Evolutionary conservation across 148 eudicot species (phyloP).

Genomic region (Suaeda aralocaspica): DNA sequence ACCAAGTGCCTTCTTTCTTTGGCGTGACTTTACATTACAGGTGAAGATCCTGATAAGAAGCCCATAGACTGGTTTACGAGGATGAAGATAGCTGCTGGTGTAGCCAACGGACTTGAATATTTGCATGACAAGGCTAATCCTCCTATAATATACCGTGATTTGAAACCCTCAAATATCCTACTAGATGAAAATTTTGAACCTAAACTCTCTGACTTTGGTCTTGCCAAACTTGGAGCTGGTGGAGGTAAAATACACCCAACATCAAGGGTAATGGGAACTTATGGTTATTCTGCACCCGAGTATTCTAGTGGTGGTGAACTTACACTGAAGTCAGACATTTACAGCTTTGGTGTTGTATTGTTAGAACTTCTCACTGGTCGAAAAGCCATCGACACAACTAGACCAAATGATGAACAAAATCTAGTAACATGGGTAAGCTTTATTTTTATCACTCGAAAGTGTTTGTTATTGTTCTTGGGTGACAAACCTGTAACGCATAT

Average conservation of each 20-base stretch:
- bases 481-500: not conserved
- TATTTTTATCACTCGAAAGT: not conserved
- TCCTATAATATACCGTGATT: conserved; percentile 49
- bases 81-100: conserved; percentile 63
- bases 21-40: conserved; percentile 20
- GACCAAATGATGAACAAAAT: conserved; percentile 53
- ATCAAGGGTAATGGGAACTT: conserved; percentile 59
- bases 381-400: conserved; percentile 50
- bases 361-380: conserved; percentile 60
- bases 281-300: conserved; percentile 61
- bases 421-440: conserved; percentile 56
- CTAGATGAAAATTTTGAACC: conserved; percentile 45
- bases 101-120: conserved; percentile 57
- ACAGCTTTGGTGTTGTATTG: conserved; percentile 61
- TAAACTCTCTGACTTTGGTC: conserved; percentile 55
- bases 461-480: not conserved
- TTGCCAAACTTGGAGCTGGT: conserved; percentile 49
- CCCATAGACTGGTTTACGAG: conserved; percentile 56
- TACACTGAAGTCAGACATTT: conserved; percentile 56
- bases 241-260: conserved; percentile 37
- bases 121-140: conserved; percentile 56
- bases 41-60: conserved; percentile 32
- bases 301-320: conserved; percentile 52
- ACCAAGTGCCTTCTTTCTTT: not conserved
- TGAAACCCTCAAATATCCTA: conserved; percentile 55